Conservation (phyloP, 352 stramenopile genomes). For the Phytopythium kandeliae region DNA sequence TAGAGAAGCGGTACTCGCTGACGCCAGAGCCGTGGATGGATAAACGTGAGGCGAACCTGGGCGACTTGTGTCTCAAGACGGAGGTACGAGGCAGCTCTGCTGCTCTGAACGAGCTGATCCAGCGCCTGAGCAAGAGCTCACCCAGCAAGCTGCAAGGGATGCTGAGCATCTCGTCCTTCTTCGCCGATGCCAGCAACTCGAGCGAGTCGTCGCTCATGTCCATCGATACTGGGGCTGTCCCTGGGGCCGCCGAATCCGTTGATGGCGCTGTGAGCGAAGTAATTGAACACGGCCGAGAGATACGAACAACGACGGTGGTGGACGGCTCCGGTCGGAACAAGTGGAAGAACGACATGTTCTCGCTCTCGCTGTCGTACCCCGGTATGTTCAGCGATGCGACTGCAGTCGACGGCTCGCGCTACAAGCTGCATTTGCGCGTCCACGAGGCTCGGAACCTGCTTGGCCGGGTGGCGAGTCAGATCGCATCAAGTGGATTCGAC, state of each 20-base stretch:
- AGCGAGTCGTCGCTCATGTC: constrained; percentile 7
- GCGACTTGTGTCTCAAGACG: constrained; percentile 62
- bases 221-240: not conserved
- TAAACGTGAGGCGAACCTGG: constrained; percentile 41
- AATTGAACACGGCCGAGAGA: constrained; percentile 21
- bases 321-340: constrained; percentile 15
- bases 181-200: constrained; percentile 32
- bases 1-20: constrained; percentile 51
- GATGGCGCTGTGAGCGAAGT: not conserved
- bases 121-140: constrained; percentile 23
- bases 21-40: constrained; percentile 73
- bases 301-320: constrained; percentile 30
- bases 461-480: constrained; percentile 6
- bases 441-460: constrained; percentile 35
- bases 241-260: not conserved
- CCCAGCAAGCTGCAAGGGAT: constrained; percentile 50
- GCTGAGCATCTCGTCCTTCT: constrained; percentile 45
- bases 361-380: constrained; percentile 55
- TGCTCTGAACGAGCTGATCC: constrained; percentile 44
- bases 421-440: constrained; percentile 41
- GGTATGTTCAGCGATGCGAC: constrained; percentile 47
- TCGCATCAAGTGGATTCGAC: constrained; percentile 6
- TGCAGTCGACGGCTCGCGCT: constrained; percentile 18
- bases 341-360: constrained; percentile 64
- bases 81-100: constrained; percentile 58